Conservation (phyloP, 805 yeast species). For the Yarrowia sp. region DNA sequence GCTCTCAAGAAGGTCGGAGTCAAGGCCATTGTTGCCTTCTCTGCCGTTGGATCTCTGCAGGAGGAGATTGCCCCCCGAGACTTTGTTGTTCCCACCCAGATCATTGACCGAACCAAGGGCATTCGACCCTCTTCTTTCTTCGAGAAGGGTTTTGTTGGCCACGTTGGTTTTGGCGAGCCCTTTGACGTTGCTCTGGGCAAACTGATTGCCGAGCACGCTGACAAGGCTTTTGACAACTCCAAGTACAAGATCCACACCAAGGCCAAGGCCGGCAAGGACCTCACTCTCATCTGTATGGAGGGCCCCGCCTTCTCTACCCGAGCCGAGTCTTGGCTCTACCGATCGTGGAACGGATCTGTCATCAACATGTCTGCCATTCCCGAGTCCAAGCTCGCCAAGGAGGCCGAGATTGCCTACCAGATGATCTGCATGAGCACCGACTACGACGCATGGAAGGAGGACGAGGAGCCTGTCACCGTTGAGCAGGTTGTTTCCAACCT, state of each 20-base stretch:
- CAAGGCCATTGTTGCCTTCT: constrained; percentile 82
- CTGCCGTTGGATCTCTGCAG: constrained; percentile 94
- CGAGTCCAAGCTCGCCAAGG: constrained; percentile 95
- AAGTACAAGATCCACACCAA: constrained; percentile 62
- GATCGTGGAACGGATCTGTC: constrained; percentile 86
- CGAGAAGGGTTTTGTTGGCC: constrained; percentile 92
- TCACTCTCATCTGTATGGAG: constrained; percentile 93
- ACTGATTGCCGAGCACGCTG: constrained; percentile 53
- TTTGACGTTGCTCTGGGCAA: constrained; percentile 73
- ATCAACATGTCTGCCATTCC: constrained; percentile 97
- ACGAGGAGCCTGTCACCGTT: constrained; percentile 96
- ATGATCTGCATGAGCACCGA: constrained; percentile 99
- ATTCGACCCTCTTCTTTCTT: constrained; percentile 85
- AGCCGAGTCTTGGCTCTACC: constrained; percentile 88
- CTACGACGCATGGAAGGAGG: constrained; percentile 97
- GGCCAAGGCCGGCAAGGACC: constrained; percentile 63
- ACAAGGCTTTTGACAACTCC: constrained; percentile 33
- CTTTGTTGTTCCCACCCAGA: constrained; percentile 93
- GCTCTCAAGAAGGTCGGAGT: constrained; percentile 88
- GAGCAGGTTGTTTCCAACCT: constrained; percentile 92
- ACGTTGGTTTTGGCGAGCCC: constrained; percentile 96
- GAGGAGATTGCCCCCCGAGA: constrained; percentile 89
- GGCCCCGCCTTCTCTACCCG: constrained; percentile 98
- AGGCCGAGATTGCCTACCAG: constrained; percentile 94
- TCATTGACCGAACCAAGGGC: constrained; percentile 96